Evolutionary conservation across 495 filamentous ascomycete species (phyloP).

Genomic region (Neurospora sp.): DNA sequence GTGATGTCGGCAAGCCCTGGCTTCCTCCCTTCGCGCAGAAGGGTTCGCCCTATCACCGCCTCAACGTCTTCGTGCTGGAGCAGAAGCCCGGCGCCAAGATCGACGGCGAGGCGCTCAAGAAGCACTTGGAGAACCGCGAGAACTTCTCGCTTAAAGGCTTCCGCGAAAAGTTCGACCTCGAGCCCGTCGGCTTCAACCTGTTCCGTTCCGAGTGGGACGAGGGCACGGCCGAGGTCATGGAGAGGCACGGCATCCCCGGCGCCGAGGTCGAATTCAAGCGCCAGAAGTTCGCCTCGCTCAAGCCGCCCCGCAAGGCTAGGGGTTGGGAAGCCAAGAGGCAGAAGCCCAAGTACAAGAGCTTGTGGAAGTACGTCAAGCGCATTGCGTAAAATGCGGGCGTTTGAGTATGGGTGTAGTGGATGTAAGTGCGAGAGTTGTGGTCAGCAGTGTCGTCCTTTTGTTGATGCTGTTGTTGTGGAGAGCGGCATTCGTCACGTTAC

Average conservation of each 20-base stretch:
- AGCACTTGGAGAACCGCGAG: conserved; percentile 39
- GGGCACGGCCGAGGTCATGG: conserved; percentile 75
- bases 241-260: conserved; percentile 59
- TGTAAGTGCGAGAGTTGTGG: not conserved
- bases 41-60: conserved; percentile 83
- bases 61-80: conserved; percentile 72
- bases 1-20: conserved; percentile 67
- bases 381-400: conserved; percentile 18
- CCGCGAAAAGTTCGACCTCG: conserved; percentile 54
- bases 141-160: conserved; percentile 64
- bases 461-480: not conserved
- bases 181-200: conserved; percentile 69
- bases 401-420: not conserved
- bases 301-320: conserved; percentile 38
- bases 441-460: not conserved
- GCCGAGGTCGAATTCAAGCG: conserved; percentile 77
- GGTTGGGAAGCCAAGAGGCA: conserved; percentile 50
- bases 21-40: conserved; percentile 78
- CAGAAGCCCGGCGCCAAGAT: conserved; percentile 55
- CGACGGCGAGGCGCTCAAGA: conserved; percentile 50
- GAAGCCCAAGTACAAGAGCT: conserved; percentile 41
- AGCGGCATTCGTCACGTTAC: not conserved
- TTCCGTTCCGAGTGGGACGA: conserved; percentile 91
- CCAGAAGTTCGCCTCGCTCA: conserved; percentile 47
- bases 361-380: conserved; percentile 45